A percentile compares a stretch with the other conserved stretches of the same genome.
phyloP scores from a whole-genome alignment of 1,139 yeast genomes.

The Hansenula lynferdii region DNA sequence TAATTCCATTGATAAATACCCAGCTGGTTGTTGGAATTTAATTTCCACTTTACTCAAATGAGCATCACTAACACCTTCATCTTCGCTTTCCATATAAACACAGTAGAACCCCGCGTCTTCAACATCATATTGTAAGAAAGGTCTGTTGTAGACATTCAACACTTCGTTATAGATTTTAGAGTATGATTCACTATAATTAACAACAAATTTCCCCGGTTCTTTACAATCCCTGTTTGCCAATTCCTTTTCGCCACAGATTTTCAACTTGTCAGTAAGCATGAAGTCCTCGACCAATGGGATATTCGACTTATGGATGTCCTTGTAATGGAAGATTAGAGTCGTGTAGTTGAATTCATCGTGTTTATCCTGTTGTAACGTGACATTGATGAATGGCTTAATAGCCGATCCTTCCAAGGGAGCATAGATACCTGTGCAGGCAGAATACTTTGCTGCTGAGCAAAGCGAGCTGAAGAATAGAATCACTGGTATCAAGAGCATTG shows the following conservation, averaged over 20 bases:
- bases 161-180: slow-evolving; percentile 1
- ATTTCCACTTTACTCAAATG: background rate
- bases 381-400: slow-evolving; percentile 1
- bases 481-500: background rate
- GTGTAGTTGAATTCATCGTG: background rate
- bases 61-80: background rate
- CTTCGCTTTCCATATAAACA: background rate
- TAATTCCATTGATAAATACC: background rate
- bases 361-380: background rate
- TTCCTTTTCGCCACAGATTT: background rate
- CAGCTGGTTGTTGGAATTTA: slow-evolving; percentile 3
- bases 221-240: background rate
- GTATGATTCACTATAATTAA: background rate
- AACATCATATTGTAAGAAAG: background rate
- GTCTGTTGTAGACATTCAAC: background rate
- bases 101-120: slow-evolving; percentile 2
- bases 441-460: background rate
- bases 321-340: slow-evolving; percentile 1
- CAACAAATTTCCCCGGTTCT: slow-evolving; percentile 2
- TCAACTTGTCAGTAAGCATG: background rate
- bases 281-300: background rate
- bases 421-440: slow-evolving; percentile 1
- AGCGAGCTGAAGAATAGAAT: background rate
- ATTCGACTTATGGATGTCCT: background rate
- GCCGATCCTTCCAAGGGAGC: background rate